Percentiles rank a stretch among this genome's conserved stretches.
These are phyloP conservation scores for Hymenotorrendiella dingleyae DNA, from an alignment of 2,329 filamentous ascomycete genomes.

Conservation along the genomic window DNA sequence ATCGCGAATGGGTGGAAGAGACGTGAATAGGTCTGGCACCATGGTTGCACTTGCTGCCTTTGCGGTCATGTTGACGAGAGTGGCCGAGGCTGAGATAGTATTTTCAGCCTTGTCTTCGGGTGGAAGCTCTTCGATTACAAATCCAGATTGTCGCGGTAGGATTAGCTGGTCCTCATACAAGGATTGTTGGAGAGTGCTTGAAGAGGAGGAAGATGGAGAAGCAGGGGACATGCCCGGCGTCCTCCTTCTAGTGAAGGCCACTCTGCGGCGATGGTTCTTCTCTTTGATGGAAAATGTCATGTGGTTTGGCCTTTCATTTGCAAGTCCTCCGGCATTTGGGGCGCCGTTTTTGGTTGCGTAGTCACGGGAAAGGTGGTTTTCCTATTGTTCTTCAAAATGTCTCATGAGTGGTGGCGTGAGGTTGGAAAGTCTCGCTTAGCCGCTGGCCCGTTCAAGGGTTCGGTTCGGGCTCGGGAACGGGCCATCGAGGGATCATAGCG, in stretches of 20 bases:
- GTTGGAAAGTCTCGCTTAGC: too few relatives aligned
- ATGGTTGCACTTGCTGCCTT: conserved; percentile 19
- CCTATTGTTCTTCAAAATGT: too few relatives aligned
- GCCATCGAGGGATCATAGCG: too few relatives aligned
- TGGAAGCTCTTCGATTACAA: conserved; percentile 16
- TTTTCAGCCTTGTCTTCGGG: conserved; percentile 11
- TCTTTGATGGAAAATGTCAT: conserved; percentile 30
- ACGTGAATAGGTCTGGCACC: conserved; percentile 53
- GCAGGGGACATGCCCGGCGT: conserved; percentile 11
- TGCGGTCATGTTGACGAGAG: conserved; percentile 14
- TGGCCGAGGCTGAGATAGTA: background rate
- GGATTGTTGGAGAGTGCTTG: conserved; percentile 11
- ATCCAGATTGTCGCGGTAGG: conserved; percentile 10
- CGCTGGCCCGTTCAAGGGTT: too few relatives aligned
- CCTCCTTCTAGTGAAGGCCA: conserved; percentile 26
- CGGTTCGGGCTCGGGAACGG: too few relatives aligned
- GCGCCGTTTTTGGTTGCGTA: background rate
- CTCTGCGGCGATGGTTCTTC: conserved; percentile 24
- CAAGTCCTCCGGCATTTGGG: conserved; percentile 1
- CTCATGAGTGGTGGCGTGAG: too few relatives aligned
- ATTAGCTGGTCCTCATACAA: conserved; percentile 9
- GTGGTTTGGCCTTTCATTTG: conserved; percentile 17
- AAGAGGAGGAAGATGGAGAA: conserved; percentile 12
- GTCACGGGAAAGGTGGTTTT: conserved; percentile 5
- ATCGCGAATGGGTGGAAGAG: conserved; percentile 59